These are phyloP conservation scores for Pistacia integerrima DNA, from an alignment of 345 rosid genomes.

Conservation along the genomic window DNA sequence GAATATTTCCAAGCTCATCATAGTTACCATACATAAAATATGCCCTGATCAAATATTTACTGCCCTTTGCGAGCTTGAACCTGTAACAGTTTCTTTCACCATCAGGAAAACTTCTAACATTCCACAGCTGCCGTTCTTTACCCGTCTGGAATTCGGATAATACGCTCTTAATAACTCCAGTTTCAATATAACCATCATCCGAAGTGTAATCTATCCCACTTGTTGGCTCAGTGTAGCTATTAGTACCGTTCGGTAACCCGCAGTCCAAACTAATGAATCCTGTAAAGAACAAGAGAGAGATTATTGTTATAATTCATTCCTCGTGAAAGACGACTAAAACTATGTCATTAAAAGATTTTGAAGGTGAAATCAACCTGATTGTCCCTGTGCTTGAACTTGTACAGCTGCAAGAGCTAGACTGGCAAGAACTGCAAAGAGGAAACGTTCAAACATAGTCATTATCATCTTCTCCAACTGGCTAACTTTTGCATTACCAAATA, in stretches of 20 bases:
- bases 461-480: not conserved
- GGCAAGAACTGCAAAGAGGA: conserved; percentile 16
- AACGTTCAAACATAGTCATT: conserved; percentile 3
- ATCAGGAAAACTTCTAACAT: conserved; percentile 33
- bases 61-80: conserved; percentile 9
- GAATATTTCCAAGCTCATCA: conserved; percentile 19
- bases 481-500: not conserved
- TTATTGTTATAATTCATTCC: not conserved
- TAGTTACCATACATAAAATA: conserved; percentile 39
- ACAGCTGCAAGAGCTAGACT: conserved; percentile 10
- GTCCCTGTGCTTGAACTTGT: conserved; percentile 33
- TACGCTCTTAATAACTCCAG: conserved; percentile 22
- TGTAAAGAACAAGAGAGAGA: not conserved
- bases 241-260: conserved; percentile 28
- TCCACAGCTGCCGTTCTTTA: conserved; percentile 15
- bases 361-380: conserved; percentile 28
- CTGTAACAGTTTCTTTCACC: conserved; percentile 38
- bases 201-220: conserved; percentile 42
- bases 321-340: not conserved
- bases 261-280: conserved; percentile 44
- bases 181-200: conserved; percentile 30
- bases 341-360: too few relatives aligned
- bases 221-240: conserved; percentile 25
- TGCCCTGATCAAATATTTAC: conserved; percentile 37
- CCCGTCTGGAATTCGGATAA: not conserved